Evolutionary conservation across 1,284 basidiomycete species (phyloP).

Genomic region (Pseudozyma sp.): DNA sequence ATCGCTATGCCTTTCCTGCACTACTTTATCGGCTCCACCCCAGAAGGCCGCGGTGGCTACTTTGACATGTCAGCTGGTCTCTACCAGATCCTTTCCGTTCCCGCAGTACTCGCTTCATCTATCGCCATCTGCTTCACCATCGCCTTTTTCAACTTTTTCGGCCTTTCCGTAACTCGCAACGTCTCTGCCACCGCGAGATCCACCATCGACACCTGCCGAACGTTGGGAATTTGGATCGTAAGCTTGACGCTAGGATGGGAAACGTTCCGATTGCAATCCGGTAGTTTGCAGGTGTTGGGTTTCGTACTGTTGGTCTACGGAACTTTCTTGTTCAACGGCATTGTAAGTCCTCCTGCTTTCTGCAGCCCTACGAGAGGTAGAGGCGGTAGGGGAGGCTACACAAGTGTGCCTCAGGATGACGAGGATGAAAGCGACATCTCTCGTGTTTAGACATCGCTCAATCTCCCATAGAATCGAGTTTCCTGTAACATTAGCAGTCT

Average conservation of each 20-base stretch:
- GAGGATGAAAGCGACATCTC: neutral
- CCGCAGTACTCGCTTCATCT: conserved; percentile 81
- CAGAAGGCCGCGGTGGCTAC: conserved; percentile 78
- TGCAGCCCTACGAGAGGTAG: conserved; percentile 16
- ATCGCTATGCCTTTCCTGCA: conserved; percentile 79
- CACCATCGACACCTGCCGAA: conserved; percentile 94
- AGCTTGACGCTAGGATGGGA: conserved; percentile 81
- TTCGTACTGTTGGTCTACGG: conserved; percentile 90
- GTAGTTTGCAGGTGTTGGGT: conserved; percentile 85
- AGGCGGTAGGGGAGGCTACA: conserved; percentile 11
- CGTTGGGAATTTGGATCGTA: conserved; percentile 80
- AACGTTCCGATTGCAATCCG: conserved; percentile 82
- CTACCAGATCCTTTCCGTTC: conserved; percentile 85
- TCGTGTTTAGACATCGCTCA: neutral
- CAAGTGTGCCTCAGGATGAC: conserved; percentile 11
- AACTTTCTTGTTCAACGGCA: conserved; percentile 67
- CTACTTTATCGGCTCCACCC: conserved; percentile 71
- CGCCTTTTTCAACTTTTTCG: conserved; percentile 95
- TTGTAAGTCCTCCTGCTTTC: conserved; percentile 55
- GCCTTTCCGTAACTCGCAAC: conserved; percentile 83
- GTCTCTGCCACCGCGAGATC: conserved; percentile 69
- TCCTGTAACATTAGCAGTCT: conserved; percentile 19
- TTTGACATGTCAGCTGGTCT: conserved; percentile 92
- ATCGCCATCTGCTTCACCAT: conserved; percentile 76
- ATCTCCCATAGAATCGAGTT: neutral